Evolutionary conservation across 495 filamentous ascomycete species (phyloP).

Genomic region (Aspergillus homomorphus): DNA sequence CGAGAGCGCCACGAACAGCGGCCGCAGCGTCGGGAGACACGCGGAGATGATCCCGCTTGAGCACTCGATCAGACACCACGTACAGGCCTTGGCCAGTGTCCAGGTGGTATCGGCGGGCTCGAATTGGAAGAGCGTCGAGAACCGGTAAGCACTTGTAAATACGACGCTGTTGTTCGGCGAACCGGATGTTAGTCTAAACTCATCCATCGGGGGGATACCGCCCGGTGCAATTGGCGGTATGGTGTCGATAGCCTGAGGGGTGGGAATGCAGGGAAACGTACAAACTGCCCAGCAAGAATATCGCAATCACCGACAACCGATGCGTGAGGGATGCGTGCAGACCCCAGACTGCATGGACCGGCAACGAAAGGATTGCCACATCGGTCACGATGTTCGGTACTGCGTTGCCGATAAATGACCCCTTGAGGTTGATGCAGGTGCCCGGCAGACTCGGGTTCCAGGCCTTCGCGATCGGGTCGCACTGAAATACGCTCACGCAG

Average conservation of each 20-base stretch:
- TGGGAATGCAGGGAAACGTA: slow-evolving; percentile 6
- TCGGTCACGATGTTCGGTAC: slow-evolving; percentile 33
- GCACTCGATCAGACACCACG: slow-evolving; percentile 1
- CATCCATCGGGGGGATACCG: too few relatives aligned
- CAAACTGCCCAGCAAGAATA: slow-evolving; percentile 20
- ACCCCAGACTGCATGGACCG: slow-evolving; percentile 13
- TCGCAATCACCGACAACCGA: slow-evolving; percentile 10
- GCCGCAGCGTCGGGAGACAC: slow-evolving; percentile 5
- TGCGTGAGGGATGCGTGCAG: slow-evolving; percentile 9
- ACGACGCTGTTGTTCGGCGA: background rate
- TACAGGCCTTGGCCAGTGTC: background rate
- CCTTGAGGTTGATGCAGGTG: slow-evolving; percentile 12
- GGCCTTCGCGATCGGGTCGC: slow-evolving; percentile 1
- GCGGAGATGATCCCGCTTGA: slow-evolving; percentile 1
- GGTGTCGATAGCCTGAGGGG: too few relatives aligned
- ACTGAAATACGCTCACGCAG: slow-evolving; percentile 5
- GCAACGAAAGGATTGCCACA: slow-evolving; percentile 23
- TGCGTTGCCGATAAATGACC: slow-evolving; percentile 25
- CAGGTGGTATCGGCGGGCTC: background rate
- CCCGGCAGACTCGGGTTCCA: slow-evolving; percentile 8
- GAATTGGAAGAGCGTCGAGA: background rate
- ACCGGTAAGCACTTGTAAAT: background rate
- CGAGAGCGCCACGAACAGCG: slow-evolving; percentile 1
- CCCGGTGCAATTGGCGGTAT: too few relatives aligned
- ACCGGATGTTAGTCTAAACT: too few relatives aligned